These are phyloP conservation scores for Diplocarpon mali DNA, from an alignment of 2,329 filamentous ascomycete species.

Conservation along the genomic window DNA sequence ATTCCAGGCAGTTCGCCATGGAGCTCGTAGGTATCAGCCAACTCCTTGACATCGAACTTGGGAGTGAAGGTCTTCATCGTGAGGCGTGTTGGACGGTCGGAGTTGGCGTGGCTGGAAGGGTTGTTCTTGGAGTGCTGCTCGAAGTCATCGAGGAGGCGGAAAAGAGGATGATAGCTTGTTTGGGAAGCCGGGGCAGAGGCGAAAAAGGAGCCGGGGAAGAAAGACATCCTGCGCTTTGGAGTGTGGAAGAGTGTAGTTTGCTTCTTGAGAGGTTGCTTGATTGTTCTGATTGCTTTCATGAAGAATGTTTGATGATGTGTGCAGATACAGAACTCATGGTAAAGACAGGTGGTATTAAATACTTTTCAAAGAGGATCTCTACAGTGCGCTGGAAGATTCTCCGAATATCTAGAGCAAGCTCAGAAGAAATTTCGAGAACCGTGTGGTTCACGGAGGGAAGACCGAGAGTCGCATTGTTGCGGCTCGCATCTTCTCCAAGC, in stretches of 20 bases:
- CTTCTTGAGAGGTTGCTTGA: slow-evolving; percentile 4
- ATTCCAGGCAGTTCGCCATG: slow-evolving; percentile 72
- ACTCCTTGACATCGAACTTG: slow-evolving; percentile 70
- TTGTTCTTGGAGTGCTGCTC: slow-evolving; percentile 38
- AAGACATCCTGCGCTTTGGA: slow-evolving; percentile 41
- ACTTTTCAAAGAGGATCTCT: slow-evolving; percentile 5
- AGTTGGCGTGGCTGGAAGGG: background rate
- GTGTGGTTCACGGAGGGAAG: no score
- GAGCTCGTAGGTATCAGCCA: slow-evolving; percentile 57
- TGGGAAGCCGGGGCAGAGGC: slow-evolving; percentile 24
- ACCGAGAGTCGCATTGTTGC: background rate
- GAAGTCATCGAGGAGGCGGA: slow-evolving; percentile 54
- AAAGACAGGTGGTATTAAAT: slow-evolving; percentile 13
- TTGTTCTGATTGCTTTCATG: slow-evolving; percentile 18
- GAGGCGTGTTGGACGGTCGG: background rate
- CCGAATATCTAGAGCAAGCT: no score
- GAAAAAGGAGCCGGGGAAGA: slow-evolving; percentile 43
- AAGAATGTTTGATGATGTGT: slow-evolving; percentile 10
- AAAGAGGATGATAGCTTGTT: slow-evolving; percentile 46
- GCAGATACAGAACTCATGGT: background rate
- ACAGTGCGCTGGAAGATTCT: slow-evolving; percentile 10
- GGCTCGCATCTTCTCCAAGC: slow-evolving; percentile 2
- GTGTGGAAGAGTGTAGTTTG: slow-evolving; percentile 5
- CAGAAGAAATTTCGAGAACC: no score
- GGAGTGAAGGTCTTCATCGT: slow-evolving; percentile 49